phyloP scores from a whole-genome alignment of 106 monocot species.

The Platanthera guangdongensis region DNA sequence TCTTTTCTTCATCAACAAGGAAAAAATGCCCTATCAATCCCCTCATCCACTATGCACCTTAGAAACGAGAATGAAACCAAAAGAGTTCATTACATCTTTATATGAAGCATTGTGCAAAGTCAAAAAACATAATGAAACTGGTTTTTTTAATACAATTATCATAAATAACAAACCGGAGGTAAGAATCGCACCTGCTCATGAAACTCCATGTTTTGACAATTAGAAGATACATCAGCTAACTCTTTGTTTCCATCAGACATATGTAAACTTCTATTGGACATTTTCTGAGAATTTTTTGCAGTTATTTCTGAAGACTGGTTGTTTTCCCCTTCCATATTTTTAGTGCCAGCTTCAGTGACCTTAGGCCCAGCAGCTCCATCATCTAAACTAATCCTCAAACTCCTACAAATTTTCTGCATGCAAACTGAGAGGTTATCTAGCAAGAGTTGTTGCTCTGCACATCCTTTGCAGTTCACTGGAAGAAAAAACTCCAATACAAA shows the following conservation, averaged over 20 bases:
- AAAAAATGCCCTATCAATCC: too few species aligned
- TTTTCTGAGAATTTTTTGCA: slow-evolving; percentile 13
- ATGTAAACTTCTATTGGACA: background rate
- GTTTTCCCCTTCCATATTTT: background rate
- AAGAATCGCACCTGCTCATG: slow-evolving; percentile 38
- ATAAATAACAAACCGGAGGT: background rate
- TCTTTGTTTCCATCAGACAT: slow-evolving; percentile 10
- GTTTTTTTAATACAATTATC: background rate
- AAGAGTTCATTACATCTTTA: background rate
- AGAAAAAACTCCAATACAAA: slow-evolving; percentile 92
- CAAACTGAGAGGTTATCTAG: slow-evolving; percentile 59
- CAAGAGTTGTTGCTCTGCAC: slow-evolving; percentile 72
- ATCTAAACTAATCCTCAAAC: slow-evolving; percentile 70
- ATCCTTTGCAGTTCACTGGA: slow-evolving; percentile 63
- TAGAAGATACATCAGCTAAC: slow-evolving; percentile 12
- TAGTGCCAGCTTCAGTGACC: background rate
- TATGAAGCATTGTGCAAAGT: background rate
- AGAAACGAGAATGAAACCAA: background rate
- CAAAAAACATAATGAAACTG: background rate
- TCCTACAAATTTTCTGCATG: slow-evolving; percentile 79
- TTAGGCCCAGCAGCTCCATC: slow-evolving; percentile 18
- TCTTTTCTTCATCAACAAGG: too few species aligned
- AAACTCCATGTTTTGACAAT: slow-evolving; percentile 12
- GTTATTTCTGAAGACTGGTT: slow-evolving; percentile 13
- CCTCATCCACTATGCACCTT: too few species aligned